A percentile compares a stretch with the other conserved stretches of the same genome.
Conservation (phyloP, 495 filamentous ascomycete species). For the Mycothermus thermophilus region DNA sequence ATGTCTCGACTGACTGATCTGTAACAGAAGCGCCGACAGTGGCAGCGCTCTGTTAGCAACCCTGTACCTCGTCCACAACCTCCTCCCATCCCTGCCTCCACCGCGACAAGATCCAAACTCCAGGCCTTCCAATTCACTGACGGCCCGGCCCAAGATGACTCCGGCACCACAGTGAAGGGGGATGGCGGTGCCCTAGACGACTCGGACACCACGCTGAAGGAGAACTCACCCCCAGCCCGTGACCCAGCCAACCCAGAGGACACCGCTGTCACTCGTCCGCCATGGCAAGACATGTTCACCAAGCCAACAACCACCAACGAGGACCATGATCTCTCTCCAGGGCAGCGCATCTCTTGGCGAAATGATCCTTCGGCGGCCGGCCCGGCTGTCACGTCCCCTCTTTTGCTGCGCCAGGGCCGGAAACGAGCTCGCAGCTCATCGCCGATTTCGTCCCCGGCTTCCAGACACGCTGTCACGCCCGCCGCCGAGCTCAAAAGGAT, state of each 20-base stretch:
- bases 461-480: conserved; percentile 17
- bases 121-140: conserved; percentile 35
- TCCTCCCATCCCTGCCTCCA: conserved; percentile 27
- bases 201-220: conserved; percentile 1
- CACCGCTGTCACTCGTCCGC: no score
- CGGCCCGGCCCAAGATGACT: conserved; percentile 1
- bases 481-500: conserved; percentile 35
- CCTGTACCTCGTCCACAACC: conserved; percentile 26
- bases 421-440: conserved; percentile 77
- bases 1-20: neutral
- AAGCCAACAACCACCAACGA: conserved; percentile 49
- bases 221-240: neutral
- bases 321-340: conserved; percentile 28
- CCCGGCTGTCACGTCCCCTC: conserved; percentile 34
- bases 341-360: conserved; percentile 30
- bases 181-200: no score
- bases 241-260: neutral
- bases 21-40: conserved; percentile 25
- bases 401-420: conserved; percentile 34
- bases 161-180: no score
- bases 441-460: conserved; percentile 52
- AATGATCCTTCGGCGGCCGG: conserved; percentile 19
- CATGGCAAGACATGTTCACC: conserved; percentile 10
- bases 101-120: conserved; percentile 37
- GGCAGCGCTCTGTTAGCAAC: conserved; percentile 37